A percentile compares a stretch with the other conserved stretches of the same genome.
Conservation (phyloP, 164 flowering plant species). For the Macadamia integrifolia region DNA sequence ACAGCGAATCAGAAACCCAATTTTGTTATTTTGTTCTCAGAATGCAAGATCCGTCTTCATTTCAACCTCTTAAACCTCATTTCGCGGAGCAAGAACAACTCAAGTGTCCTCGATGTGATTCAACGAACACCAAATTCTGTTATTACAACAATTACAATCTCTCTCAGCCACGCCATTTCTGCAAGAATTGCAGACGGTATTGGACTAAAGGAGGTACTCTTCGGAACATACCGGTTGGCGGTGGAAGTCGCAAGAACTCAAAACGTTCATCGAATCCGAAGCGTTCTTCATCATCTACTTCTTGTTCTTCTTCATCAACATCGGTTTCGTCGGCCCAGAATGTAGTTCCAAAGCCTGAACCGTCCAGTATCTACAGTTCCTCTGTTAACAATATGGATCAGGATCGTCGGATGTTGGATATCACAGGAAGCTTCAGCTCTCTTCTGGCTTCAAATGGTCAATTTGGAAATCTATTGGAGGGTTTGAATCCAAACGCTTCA, state of each 20-base stretch:
- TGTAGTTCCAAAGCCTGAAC: conserved; percentile 7
- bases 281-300: conserved; percentile 10
- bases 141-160: conserved; percentile 37
- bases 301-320: conserved; percentile 7
- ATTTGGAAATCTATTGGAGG: conserved; percentile 32
- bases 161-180: conserved; percentile 34
- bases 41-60: conserved; percentile 59
- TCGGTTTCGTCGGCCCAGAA: conserved; percentile 13
- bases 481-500: conserved; percentile 25
- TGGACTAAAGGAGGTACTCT: conserved; percentile 44
- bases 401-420: conserved; percentile 32
- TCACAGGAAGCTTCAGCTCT: conserved; percentile 32
- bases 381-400: conserved; percentile 15
- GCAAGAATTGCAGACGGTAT: conserved; percentile 30
- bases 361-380: conserved; percentile 9
- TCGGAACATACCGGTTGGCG: conserved; percentile 81
- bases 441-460: conserved; percentile 34
- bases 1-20: too few relatives aligned
- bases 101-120: conserved; percentile 80
- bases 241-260: conserved; percentile 42
- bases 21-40: background rate
- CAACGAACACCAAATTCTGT: conserved; percentile 66
- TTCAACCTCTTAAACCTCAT: conserved; percentile 41
- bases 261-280: conserved; percentile 27
- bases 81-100: conserved; percentile 62